A percentile compares a stretch with the other conserved stretches of the same genome.
Evolutionary conservation across 2,329 filamentous ascomycete species (phyloP).

Genomic region (Ophiostoma sp.): DNA sequence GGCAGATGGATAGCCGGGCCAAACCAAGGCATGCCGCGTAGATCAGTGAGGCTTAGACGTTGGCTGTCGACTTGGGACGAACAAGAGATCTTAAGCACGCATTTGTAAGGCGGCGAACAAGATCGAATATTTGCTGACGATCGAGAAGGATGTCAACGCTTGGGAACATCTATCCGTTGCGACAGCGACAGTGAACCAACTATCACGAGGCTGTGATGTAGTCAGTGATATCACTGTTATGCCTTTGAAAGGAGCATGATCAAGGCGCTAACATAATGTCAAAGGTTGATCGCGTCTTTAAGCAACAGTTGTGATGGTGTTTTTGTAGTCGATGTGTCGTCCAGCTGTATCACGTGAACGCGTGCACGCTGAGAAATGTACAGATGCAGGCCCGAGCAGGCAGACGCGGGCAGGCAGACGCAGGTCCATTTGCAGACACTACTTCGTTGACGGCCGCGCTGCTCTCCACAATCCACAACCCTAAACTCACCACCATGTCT

Average conservation of each 20-base stretch:
- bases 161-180: too few relatives aligned
- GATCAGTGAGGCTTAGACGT: constrained; percentile 15
- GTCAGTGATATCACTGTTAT: too few relatives aligned
- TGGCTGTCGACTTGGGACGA: not conserved
- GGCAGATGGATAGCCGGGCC: not conserved
- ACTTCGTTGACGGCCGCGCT: too few relatives aligned
- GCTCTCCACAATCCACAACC: not conserved
- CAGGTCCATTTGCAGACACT: too few relatives aligned
- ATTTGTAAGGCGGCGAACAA: not conserved
- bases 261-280: too few relatives aligned
- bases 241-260: too few relatives aligned
- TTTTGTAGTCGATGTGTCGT: too few relatives aligned
- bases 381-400: not conserved
- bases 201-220: not conserved
- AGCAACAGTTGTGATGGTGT: too few relatives aligned
- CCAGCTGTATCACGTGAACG: not conserved
- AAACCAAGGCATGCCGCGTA: not conserved
- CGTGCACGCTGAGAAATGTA: not conserved
- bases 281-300: too few relatives aligned
- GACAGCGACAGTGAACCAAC: not conserved
- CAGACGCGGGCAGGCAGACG: not conserved
- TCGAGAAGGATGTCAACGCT: not conserved
- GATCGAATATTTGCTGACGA: not conserved
- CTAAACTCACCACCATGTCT: not conserved
- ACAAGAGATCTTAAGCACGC: not conserved